These are phyloP conservation scores for Exserohilum turcica DNA, from an alignment of 2,329 filamentous ascomycete species.

Conservation along the genomic window DNA sequence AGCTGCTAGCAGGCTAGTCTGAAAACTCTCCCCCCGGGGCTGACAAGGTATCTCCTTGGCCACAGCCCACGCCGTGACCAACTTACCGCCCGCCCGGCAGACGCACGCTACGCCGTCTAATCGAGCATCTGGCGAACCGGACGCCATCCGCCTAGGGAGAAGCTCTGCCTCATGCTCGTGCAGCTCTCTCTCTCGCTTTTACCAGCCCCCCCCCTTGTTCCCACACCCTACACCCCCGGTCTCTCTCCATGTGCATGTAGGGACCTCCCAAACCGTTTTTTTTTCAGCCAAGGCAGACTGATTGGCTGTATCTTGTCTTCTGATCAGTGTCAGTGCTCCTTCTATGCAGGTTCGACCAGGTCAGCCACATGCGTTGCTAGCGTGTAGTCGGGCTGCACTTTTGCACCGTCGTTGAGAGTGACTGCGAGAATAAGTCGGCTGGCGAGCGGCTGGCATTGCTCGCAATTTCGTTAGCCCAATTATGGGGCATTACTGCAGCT, in stretches of 20 bases:
- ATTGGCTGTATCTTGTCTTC: constrained; percentile 3
- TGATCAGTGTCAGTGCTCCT: constrained; percentile 3
- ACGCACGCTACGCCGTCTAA: neutral
- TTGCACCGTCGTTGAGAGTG: neutral
- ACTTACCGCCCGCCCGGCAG: neutral
- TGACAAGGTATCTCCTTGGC: neutral
- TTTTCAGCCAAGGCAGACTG: neutral
- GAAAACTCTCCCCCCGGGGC: neutral
- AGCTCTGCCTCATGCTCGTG: constrained; percentile 2
- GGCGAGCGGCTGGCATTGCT: neutral
- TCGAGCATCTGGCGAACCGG: neutral
- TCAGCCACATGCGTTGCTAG: neutral
- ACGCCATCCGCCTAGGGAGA: neutral
- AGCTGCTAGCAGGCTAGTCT: neutral
- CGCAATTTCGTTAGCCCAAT: neutral
- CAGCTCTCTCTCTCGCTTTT: constrained; percentile 1
- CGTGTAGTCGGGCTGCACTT: constrained; percentile 1
- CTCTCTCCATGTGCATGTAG: neutral
- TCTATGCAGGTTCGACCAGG: constrained; percentile 3
- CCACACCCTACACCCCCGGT: neutral
- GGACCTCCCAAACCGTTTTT: neutral
- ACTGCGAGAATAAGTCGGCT: neutral
- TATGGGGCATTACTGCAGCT: neutral
- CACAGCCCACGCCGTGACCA: neutral
- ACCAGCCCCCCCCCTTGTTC: too few species aligned